phyloP scores from a whole-genome alignment of 495 filamentous ascomycete species.

The Amniculicola lignicola region DNA sequence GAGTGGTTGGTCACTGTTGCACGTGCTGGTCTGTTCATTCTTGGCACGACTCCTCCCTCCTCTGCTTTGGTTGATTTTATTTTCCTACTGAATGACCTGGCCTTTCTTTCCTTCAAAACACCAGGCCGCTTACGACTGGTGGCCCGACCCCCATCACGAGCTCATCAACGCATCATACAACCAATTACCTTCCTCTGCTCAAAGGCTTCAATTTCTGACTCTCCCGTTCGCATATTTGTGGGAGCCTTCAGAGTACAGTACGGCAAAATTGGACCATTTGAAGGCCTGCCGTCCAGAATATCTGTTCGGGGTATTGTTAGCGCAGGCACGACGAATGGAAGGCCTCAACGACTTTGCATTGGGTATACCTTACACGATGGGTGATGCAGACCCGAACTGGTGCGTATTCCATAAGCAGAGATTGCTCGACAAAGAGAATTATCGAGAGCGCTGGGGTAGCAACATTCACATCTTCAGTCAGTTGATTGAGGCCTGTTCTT shows the following conservation, averaged over 20 bases:
- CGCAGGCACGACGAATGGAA: neutral
- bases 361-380: neutral
- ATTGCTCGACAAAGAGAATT: neutral
- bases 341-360: neutral
- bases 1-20: neutral
- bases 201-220: neutral
- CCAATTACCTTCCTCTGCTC: neutral
- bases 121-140: neutral
- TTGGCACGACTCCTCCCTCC: neutral
- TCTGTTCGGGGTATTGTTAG: neutral
- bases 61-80: neutral
- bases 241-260: no score
- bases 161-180: constrained; percentile 3
- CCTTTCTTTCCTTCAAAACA: neutral
- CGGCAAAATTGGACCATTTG: neutral
- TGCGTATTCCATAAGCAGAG: neutral
- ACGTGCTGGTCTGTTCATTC: neutral
- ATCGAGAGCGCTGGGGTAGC: neutral
- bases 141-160: neutral
- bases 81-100: neutral
- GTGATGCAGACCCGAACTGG: neutral
- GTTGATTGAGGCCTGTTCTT: neutral
- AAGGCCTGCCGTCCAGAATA: neutral
- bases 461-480: neutral
- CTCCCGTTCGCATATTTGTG: neutral